These are phyloP conservation scores for Lasiodiplodia citricola DNA, from an alignment of 2,329 filamentous ascomycete genomes.

Conservation along the genomic window DNA sequence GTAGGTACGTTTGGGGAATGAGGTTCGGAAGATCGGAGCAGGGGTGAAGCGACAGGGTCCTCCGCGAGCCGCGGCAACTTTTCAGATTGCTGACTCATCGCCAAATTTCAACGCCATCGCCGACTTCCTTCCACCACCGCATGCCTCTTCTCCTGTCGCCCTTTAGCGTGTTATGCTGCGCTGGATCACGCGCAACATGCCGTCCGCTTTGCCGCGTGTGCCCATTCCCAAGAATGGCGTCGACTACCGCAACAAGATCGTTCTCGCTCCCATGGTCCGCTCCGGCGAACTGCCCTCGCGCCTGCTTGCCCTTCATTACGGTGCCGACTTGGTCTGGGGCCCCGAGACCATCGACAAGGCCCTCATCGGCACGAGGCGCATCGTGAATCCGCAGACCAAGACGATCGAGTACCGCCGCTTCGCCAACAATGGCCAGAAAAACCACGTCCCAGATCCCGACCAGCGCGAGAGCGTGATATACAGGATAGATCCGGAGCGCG, in stretches of 20 bases:
- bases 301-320: constrained; percentile 88
- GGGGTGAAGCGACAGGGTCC: neutral
- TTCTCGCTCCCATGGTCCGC: constrained; percentile 96
- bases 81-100: constrained; percentile 10
- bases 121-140: neutral
- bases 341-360: constrained; percentile 93
- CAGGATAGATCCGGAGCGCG: constrained; percentile 77
- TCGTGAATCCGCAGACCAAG: constrained; percentile 74
- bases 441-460: constrained; percentile 55
- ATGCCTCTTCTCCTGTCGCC: neutral
- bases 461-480: constrained; percentile 73
- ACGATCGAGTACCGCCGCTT: constrained; percentile 85
- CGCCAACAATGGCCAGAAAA: constrained; percentile 71
- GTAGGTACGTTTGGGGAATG: neutral
- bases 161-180: constrained; percentile 21
- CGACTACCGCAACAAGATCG: constrained; percentile 91
- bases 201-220: constrained; percentile 60
- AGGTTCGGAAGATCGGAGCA: constrained; percentile 16
- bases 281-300: constrained; percentile 95
- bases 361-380: constrained; percentile 84
- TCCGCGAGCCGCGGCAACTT: neutral
- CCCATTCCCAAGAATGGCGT: constrained; percentile 87
- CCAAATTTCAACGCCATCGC: constrained; percentile 2
- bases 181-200: constrained; percentile 25
- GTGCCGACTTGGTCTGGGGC: constrained; percentile 97